A percentile compares a stretch with the other conserved stretches of the same genome.
Evolutionary conservation across 169 alveolate species (phyloP).

Genomic region (Pseudocohnilembus persalinus): DNA sequence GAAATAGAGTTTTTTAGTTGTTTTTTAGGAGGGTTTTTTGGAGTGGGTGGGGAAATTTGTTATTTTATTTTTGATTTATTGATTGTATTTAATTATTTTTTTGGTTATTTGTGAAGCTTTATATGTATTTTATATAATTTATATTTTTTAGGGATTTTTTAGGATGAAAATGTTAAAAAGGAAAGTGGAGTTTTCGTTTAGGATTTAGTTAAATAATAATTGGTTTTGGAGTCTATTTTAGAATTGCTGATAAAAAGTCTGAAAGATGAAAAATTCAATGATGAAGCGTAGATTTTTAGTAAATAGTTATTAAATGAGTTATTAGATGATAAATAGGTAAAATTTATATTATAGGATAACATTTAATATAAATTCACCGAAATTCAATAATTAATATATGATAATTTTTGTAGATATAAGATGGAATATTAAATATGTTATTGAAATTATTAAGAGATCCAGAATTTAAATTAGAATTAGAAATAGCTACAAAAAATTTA

Average conservation of each 20-base stretch:
- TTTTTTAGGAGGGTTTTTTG: too few relatives aligned
- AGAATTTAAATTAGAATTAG: slow-evolving; percentile 35
- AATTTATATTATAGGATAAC: not conserved
- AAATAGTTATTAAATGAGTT: slow-evolving; percentile 32
- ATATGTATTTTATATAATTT: too few relatives aligned
- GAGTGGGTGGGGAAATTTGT: too few relatives aligned
- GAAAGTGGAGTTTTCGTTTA: slow-evolving; percentile 21
- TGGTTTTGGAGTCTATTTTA: slow-evolving; percentile 7
- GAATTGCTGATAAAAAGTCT: slow-evolving; percentile 7
- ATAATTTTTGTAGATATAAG: not conserved
- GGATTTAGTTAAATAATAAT: slow-evolving; percentile 16
- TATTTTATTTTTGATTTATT: too few relatives aligned
- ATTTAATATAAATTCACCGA: not conserved
- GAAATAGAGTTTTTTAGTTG: too few relatives aligned
- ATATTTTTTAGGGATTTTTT: slow-evolving; percentile 1
- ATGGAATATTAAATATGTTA: slow-evolving; percentile 17
- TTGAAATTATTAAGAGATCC: slow-evolving; percentile 29
- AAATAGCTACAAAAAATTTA: slow-evolving; percentile 13
- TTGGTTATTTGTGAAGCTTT: too few relatives aligned
- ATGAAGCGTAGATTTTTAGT: slow-evolving; percentile 38
- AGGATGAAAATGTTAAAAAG: slow-evolving; percentile 7
- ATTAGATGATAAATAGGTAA: slow-evolving; percentile 27
- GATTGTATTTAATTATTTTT: too few relatives aligned
- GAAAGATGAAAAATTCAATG: slow-evolving; percentile 18
- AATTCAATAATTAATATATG: too few relatives aligned